Conservation (phyloP, 1,284 basidiomycete genomes). For the Moesziomyces antarcticus region DNA sequence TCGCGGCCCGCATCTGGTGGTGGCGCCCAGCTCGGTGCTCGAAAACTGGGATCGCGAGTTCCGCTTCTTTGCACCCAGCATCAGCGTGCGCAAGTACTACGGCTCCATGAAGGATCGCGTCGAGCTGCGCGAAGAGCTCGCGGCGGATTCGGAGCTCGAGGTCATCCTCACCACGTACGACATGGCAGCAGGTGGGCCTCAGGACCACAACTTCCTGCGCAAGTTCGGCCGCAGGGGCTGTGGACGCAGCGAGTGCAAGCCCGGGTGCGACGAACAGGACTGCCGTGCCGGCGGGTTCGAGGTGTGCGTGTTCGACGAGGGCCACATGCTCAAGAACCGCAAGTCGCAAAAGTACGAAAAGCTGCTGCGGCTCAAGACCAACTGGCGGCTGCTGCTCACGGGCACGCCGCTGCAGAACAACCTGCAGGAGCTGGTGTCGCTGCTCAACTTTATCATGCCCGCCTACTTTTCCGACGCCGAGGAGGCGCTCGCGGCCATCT, state of each 20-base stretch:
- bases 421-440: slow-evolving; percentile 86
- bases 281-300: slow-evolving; percentile 78
- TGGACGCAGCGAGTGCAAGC: slow-evolving; percentile 33
- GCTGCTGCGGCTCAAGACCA: slow-evolving; percentile 83
- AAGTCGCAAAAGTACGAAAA: slow-evolving; percentile 93
- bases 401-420: slow-evolving; percentile 90
- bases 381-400: slow-evolving; percentile 91
- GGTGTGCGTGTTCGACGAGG: slow-evolving; percentile 86
- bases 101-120: slow-evolving; percentile 89
- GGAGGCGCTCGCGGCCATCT: slow-evolving; percentile 87
- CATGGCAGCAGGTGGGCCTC: slow-evolving; percentile 80
- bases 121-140: slow-evolving; percentile 77
- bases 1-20: slow-evolving; percentile 86
- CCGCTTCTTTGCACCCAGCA: slow-evolving; percentile 82
- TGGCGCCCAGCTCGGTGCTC: slow-evolving; percentile 89
- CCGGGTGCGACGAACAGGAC: slow-evolving; percentile 31
- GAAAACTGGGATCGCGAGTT: slow-evolving; percentile 99
- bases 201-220: slow-evolving; percentile 88
- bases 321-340: slow-evolving; percentile 95
- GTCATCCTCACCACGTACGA: slow-evolving; percentile 97
- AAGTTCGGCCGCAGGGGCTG: slow-evolving; percentile 68
- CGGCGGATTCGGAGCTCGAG: slow-evolving; percentile 78
- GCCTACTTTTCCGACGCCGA: slow-evolving; percentile 82
- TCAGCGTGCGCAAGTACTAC: slow-evolving; percentile 92
- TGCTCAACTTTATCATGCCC: slow-evolving; percentile 98